Conservation (phyloP, 164 flowering plant species). For the Vitis rotundifolia region DNA sequence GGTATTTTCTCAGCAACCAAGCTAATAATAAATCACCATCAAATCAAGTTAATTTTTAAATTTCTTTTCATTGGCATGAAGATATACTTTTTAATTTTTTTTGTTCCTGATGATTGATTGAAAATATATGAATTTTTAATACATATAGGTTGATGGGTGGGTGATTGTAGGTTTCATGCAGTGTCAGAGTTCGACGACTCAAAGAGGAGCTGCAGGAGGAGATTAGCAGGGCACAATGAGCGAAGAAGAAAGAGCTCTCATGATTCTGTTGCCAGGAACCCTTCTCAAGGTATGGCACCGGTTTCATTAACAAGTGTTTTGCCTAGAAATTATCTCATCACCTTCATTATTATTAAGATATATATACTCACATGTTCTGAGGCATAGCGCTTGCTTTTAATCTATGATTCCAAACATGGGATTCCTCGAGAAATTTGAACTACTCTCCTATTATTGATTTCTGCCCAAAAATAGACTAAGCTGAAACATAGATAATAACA, state of each 20-base stretch:
- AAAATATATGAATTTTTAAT: not conserved
- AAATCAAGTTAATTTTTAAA: too few relatives aligned
- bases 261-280: conserved; percentile 39
- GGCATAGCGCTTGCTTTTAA: too few relatives aligned
- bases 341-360: too few relatives aligned
- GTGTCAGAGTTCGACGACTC: conserved; percentile 72
- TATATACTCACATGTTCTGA: too few relatives aligned
- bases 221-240: conserved; percentile 76
- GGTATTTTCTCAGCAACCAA: not conserved
- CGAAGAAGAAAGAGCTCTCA: conserved; percentile 73
- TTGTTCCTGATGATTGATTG: not conserved
- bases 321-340: too few relatives aligned
- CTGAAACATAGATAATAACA: too few relatives aligned
- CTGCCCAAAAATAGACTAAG: too few relatives aligned
- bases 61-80: not conserved
- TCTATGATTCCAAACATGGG: too few relatives aligned
- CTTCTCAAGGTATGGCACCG: conserved; percentile 39
- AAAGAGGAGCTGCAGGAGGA: conserved; percentile 79
- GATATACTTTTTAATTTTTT: too few relatives aligned
- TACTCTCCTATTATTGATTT: too few relatives aligned
- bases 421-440: too few relatives aligned
- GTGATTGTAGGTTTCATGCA: conserved; percentile 62
- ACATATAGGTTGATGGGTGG: not conserved
- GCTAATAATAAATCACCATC: not conserved
- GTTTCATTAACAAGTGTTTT: not conserved